Evolutionary conservation across 164 flowering plant genomes (phyloP), one percentile per base, ranked within the genome.

Genomic region (Echeveria elegans): DNA sequence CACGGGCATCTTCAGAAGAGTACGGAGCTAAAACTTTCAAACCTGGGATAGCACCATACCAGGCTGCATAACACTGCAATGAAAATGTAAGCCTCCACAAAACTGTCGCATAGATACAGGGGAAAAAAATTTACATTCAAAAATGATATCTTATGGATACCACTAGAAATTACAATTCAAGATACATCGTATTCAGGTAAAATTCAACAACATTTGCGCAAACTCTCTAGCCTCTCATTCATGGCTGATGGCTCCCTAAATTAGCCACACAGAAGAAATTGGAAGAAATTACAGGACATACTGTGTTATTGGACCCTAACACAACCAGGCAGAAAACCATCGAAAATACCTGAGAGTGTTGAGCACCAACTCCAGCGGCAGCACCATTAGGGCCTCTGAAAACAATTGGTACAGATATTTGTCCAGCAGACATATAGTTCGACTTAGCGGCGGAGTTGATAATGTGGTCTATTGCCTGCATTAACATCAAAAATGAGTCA

Each of bases 291-390:
- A 34, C 7, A 7, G 7, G 37, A 34, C 7, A 34, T 7, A 34
- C 37, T 34, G 37, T 34, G 3, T 34, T 34, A 7, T n/a, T n/a
- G n/a, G n/a, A n/a, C n/a, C n/a, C n/a, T n/a, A n/a, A n/a, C n/a
- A n/a, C n/a, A n/a, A n/a, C n/a, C 37, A 34, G 37, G 37, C 37
- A 34, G 47, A 34, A 60, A 19, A 4, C 56, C 31, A 12, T n/a
- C 37, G 43, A 48, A 62, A 15, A 65, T 69, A 92, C 99, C 82
- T 92, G 99, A 23, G 97, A 95, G 74, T 95, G 99, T 69, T 95
- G 99, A 32, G 99, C 99, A 75, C 94, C 99, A 81, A 95, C 99
- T 71, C 99, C 99, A 70, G 97, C 92, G 70, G 99, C 99, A 72
- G 97, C 96, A 64, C 99, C 97, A 82, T 95, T 95, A 58, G 97